Conservation (phyloP, 164 flowering plant species). For the Chloranthus sessilifolius region DNA sequence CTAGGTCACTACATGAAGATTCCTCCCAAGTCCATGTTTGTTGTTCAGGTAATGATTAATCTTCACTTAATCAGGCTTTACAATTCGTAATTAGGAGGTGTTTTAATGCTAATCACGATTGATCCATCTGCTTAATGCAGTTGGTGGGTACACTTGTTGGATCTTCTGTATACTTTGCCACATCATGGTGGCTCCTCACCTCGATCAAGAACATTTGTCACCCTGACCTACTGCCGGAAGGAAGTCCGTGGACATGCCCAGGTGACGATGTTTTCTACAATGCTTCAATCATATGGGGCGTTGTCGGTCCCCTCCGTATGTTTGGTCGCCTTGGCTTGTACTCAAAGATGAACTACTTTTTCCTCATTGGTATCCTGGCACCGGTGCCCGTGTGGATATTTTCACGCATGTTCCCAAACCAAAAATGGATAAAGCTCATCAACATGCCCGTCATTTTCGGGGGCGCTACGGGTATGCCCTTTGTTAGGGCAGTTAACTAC, state of each 20-base stretch:
- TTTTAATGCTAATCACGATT: no score
- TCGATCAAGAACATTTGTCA: slow-evolving; percentile 41
- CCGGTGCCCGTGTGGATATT: slow-evolving; percentile 43
- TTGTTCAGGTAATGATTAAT: slow-evolving; percentile 45
- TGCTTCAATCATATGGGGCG: slow-evolving; percentile 50
- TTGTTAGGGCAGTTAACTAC: slow-evolving; percentile 47
- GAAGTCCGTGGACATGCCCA: slow-evolving; percentile 58
- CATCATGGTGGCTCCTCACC: slow-evolving; percentile 58
- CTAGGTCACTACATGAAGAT: slow-evolving; percentile 76
- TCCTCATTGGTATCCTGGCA: slow-evolving; percentile 39
- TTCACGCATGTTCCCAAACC: slow-evolving; percentile 34
- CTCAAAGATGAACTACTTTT: slow-evolving; percentile 31
- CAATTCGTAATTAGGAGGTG: no score
- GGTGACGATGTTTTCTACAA: slow-evolving; percentile 42
- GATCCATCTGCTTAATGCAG: no score
- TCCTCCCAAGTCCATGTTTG: slow-evolving; percentile 67
- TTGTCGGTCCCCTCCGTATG: slow-evolving; percentile 41
- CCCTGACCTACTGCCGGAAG: slow-evolving; percentile 22
- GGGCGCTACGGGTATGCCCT: slow-evolving; percentile 36
- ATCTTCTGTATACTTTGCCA: slow-evolving; percentile 34
- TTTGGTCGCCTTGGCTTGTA: slow-evolving; percentile 34
- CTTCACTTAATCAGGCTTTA: no score
- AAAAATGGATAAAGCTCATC: slow-evolving; percentile 50
- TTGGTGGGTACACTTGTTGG: slow-evolving; percentile 49
- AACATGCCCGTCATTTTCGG: slow-evolving; percentile 54